phyloP scores from a whole-genome alignment of 1,284 basidiomycete species.

The Moesziomyces sp. region DNA sequence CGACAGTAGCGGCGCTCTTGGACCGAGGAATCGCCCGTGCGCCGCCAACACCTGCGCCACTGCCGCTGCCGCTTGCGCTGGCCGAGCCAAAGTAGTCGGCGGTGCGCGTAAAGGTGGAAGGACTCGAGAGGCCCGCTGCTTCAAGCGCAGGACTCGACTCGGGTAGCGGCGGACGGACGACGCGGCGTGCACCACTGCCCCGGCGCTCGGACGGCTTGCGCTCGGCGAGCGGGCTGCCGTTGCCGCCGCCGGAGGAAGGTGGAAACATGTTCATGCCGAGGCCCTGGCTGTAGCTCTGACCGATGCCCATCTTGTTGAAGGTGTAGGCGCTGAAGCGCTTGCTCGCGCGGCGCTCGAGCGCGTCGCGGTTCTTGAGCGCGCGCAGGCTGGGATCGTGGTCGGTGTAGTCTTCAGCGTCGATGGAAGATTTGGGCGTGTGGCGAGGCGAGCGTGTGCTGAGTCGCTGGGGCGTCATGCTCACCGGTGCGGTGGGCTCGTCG shows the following conservation, averaged over 20 bases:
- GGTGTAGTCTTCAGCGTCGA: constrained; percentile 69
- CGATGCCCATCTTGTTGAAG: constrained; percentile 86
- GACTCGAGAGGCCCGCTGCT: constrained; percentile 10
- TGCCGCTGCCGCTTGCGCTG: constrained; percentile 21
- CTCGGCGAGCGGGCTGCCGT: constrained; percentile 43
- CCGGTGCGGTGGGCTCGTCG: constrained; percentile 25
- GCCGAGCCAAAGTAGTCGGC: constrained; percentile 41
- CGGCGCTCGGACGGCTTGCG: constrained; percentile 31
- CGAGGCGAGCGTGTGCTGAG: constrained; percentile 30
- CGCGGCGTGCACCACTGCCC: constrained; percentile 35
- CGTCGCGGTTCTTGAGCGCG: constrained; percentile 85
- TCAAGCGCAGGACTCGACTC: constrained; percentile 32
- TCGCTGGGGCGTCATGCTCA: constrained; percentile 29
- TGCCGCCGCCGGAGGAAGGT: constrained; percentile 3
- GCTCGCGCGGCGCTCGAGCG: constrained; percentile 88
- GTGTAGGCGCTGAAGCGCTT: constrained; percentile 97
- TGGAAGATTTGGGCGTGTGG: constrained; percentile 38
- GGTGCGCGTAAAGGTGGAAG: constrained; percentile 17
- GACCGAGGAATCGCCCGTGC: constrained; percentile 23
- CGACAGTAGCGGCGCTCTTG: constrained; percentile 21
- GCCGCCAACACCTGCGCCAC: background rate
- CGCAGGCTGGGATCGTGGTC: constrained; percentile 85
- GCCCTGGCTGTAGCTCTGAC: constrained; percentile 48
- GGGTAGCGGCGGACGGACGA: constrained; percentile 36
- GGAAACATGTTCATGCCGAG: constrained; percentile 46